Conservation (phyloP, 495 filamentous ascomycete genomes). For the Aspergillus wentii region DNA sequence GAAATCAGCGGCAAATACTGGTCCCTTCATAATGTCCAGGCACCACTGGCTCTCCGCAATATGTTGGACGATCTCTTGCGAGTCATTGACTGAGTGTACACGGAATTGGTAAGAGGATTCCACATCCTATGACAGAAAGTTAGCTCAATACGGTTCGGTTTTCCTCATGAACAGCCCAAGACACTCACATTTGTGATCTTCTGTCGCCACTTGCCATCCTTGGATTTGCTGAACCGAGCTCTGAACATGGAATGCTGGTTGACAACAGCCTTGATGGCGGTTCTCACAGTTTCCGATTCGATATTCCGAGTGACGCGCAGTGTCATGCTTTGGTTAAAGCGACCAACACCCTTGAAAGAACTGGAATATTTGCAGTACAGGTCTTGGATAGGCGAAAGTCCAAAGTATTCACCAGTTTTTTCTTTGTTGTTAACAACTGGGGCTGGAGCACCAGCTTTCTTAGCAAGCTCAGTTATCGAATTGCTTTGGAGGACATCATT, state of each 20-base stretch:
- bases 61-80: slow-evolving; percentile 24
- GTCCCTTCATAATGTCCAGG: slow-evolving; percentile 37
- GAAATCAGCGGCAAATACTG: slow-evolving; percentile 39
- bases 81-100: slow-evolving; percentile 23
- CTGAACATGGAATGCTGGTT: slow-evolving; percentile 66
- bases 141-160: background rate
- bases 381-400: slow-evolving; percentile 41
- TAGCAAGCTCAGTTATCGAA: slow-evolving; percentile 32
- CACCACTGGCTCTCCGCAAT: slow-evolving; percentile 35
- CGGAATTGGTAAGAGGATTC: slow-evolving; percentile 38
- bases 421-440: slow-evolving; percentile 20
- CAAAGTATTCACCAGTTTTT: slow-evolving; percentile 45
- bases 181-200: slow-evolving; percentile 30
- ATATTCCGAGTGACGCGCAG: slow-evolving; percentile 50
- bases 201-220: slow-evolving; percentile 38
- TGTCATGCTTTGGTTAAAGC: slow-evolving; percentile 70
- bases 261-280: slow-evolving; percentile 54
- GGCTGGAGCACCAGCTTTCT: slow-evolving; percentile 17
- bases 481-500: slow-evolving; percentile 32
- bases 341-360: slow-evolving; percentile 41
- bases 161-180: background rate
- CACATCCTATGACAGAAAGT: slow-evolving; percentile 33
- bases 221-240: slow-evolving; percentile 48
- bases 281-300: slow-evolving; percentile 42
- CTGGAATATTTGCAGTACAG: slow-evolving; percentile 41